Evolutionary conservation across 2,329 filamentous ascomycete species (phyloP).

Genomic region (Kalmusia sp.): DNA sequence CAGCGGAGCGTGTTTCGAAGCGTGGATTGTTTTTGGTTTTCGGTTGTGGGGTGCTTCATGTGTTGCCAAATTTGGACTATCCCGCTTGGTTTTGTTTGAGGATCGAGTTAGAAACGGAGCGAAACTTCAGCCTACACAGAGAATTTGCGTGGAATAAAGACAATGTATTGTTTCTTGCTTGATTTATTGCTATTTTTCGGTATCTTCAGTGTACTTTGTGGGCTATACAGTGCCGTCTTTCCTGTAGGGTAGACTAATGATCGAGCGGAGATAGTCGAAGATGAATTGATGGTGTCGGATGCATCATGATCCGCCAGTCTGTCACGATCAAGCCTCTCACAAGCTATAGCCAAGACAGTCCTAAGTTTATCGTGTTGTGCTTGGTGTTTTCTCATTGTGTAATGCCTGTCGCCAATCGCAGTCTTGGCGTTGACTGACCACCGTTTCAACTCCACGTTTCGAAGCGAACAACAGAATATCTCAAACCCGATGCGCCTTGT

Average conservation of each 20-base stretch:
- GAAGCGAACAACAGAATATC: background rate
- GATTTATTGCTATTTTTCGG: no score
- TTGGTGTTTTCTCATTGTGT: slow-evolving; percentile 4
- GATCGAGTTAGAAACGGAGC: background rate
- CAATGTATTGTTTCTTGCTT: no score
- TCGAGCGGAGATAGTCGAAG: no score
- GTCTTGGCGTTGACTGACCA: slow-evolving; percentile 14
- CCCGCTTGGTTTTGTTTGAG: slow-evolving; percentile 1
- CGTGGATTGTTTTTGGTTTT: slow-evolving; percentile 1
- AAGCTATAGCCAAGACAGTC: slow-evolving; percentile 11
- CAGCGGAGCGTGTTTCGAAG: slow-evolving; percentile 5
- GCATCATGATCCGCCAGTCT: background rate
- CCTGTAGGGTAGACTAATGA: no score
- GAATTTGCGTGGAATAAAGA: background rate
- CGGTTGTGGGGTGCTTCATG: slow-evolving; percentile 3
- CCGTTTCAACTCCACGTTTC: slow-evolving; percentile 17
- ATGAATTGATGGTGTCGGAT: no score
- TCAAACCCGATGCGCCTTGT: slow-evolving; percentile 3
- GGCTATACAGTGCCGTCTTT: background rate
- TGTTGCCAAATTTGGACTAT: slow-evolving; percentile 2
- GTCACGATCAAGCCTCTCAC: slow-evolving; percentile 1
- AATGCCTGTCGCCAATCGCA: background rate
- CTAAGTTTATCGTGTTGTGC: slow-evolving; percentile 8
- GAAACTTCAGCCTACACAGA: background rate
- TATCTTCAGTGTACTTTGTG: background rate